Evolutionary conservation across 306 rosid genomes (phyloP).

Genomic region (Styphnolobium japonicum): DNA sequence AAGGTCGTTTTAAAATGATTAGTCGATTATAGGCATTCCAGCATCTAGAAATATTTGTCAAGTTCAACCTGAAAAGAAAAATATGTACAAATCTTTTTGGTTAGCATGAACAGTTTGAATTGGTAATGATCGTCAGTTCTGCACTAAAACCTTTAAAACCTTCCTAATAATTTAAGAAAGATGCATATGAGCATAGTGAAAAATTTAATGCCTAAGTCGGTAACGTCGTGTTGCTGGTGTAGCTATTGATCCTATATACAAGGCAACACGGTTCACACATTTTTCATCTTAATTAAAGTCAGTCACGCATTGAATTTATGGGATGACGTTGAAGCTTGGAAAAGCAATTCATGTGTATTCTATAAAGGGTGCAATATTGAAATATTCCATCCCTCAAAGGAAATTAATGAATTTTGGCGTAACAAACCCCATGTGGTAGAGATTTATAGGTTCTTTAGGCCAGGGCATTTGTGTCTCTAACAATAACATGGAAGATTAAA

Average conservation of each 20-base stretch:
- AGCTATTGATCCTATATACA: constrained; percentile 23
- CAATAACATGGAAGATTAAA: constrained; percentile 28
- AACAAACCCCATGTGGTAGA: constrained; percentile 28
- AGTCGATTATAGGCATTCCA: not conserved
- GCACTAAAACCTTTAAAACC: not conserved
- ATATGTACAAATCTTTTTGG: not conserved
- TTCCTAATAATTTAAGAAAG: not conserved
- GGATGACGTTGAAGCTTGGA: constrained; percentile 19
- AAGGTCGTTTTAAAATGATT: not conserved
- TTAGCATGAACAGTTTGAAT: not conserved
- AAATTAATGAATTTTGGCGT: constrained; percentile 14
- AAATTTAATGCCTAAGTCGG: not conserved
- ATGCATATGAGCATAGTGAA: not conserved
- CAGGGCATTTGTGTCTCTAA: constrained; percentile 29
- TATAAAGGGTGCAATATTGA: constrained; percentile 27
- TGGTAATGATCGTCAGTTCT: not conserved
- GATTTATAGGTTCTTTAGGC: constrained; percentile 23
- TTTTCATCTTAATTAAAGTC: constrained; percentile 26
- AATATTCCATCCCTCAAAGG: constrained; percentile 20
- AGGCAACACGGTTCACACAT: constrained; percentile 29
- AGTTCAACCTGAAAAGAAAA: too few relatives aligned
- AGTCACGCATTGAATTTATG: constrained; percentile 23
- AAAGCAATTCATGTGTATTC: constrained; percentile 31
- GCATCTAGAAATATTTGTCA: not conserved
- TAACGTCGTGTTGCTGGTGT: constrained; percentile 15